Evolutionary conservation across 495 filamentous ascomycete genomes (phyloP).

Genomic region (Parmelia sp.): DNA sequence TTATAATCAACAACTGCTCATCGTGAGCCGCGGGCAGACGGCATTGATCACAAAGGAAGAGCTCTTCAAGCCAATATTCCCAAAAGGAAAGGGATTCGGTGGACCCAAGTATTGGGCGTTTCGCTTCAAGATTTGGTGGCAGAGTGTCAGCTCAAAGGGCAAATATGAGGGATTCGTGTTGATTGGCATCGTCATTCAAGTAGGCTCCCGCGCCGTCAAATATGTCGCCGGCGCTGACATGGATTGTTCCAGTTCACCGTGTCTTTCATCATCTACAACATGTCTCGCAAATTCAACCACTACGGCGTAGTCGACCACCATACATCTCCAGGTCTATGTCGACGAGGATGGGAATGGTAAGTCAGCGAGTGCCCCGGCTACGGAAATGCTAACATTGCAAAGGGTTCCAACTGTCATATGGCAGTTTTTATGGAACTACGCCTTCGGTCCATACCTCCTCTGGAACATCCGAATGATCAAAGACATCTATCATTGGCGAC

Average conservation of each 20-base stretch:
- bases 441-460: slow-evolving; percentile 43
- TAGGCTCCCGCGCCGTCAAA: slow-evolving; percentile 4
- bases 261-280: slow-evolving; percentile 54
- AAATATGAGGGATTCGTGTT: slow-evolving; percentile 32
- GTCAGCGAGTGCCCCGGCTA: slow-evolving; percentile 18
- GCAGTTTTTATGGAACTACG: slow-evolving; percentile 58
- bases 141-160: slow-evolving; percentile 19
- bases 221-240: slow-evolving; percentile 10
- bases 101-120: slow-evolving; percentile 23
- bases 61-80: slow-evolving; percentile 11
- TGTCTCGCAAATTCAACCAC: slow-evolving; percentile 60
- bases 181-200: slow-evolving; percentile 34
- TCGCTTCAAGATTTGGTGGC: slow-evolving; percentile 21
- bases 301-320: slow-evolving; percentile 49
- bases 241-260: slow-evolving; percentile 43
- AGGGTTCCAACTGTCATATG: slow-evolving; percentile 53
- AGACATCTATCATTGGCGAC: slow-evolving; percentile 60
- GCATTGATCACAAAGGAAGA: slow-evolving; percentile 27
- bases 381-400: slow-evolving; percentile 18
- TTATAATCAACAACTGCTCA: slow-evolving; percentile 56
- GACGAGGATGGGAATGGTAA: slow-evolving; percentile 60
- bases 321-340: slow-evolving; percentile 37
- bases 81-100: slow-evolving; percentile 7
- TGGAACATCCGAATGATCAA: slow-evolving; percentile 46
- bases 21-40: slow-evolving; percentile 49